phyloP scores from a whole-genome alignment of 2,329 filamentous ascomycete genomes.

The Hymenoscyphus albidus region DNA sequence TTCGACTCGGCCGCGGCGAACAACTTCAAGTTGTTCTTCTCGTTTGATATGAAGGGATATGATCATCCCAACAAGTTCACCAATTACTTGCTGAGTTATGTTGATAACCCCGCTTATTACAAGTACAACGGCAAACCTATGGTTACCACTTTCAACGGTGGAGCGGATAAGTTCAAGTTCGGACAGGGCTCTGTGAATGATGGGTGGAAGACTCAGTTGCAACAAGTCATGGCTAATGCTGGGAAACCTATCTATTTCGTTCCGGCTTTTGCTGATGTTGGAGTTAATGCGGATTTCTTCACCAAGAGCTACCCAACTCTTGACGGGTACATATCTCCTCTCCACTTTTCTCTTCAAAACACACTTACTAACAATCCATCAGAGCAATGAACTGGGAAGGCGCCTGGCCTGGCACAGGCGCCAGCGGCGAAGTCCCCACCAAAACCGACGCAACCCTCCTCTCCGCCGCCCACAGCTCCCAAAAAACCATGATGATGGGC shows the following conservation, averaged over 20 bases:
- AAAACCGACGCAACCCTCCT: conserved; percentile 33
- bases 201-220: conserved; percentile 25
- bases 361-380: neutral
- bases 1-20: conserved; percentile 33
- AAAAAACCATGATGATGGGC: conserved; percentile 40
- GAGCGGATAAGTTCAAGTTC: conserved; percentile 17
- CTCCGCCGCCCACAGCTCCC: conserved; percentile 29
- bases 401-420: conserved; percentile 32
- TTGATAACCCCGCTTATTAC: conserved; percentile 30
- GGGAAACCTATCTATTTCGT: conserved; percentile 33
- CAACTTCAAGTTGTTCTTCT: conserved; percentile 38
- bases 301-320: neutral
- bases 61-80: conserved; percentile 30
- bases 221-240: conserved; percentile 27
- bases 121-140: conserved; percentile 31
- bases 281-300: conserved; percentile 19
- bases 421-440: conserved; percentile 30
- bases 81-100: conserved; percentile 29
- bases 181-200: conserved; percentile 28
- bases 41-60: conserved; percentile 36
- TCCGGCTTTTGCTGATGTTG: conserved; percentile 33
- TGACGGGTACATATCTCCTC: conserved; percentile 2
- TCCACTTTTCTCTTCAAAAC: neutral
- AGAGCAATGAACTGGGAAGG: conserved; percentile 37
- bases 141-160: conserved; percentile 29